These are phyloP conservation scores for Chaetomium globosum DNA, from an alignment of 2,329 filamentous ascomycete species.

Conservation along the genomic window DNA sequence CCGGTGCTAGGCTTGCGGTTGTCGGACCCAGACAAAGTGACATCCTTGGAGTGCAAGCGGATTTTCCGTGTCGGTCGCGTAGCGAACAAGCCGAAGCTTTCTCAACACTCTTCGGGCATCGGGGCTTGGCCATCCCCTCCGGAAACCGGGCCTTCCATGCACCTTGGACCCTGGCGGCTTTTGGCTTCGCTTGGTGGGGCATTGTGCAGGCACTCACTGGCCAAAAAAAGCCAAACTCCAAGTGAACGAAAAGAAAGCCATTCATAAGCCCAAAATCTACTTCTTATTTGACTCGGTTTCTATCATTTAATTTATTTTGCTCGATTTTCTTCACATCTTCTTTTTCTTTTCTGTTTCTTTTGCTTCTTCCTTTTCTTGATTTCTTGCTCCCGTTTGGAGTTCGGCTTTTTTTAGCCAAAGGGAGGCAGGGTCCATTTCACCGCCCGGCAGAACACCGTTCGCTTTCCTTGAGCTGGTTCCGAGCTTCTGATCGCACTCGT, in stretches of 20 bases:
- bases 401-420: too few species aligned
- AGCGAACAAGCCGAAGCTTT: conserved; percentile 9
- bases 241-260: too few species aligned
- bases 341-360: too few species aligned
- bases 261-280: too few species aligned
- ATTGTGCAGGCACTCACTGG: not conserved
- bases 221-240: too few species aligned
- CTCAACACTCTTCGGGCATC: conserved; percentile 1
- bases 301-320: too few species aligned
- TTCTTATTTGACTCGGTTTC: too few species aligned
- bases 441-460: conserved; percentile 33
- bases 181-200: not conserved
- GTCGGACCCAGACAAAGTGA: conserved; percentile 13
- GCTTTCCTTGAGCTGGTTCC: not conserved
- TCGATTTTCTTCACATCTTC: too few species aligned
- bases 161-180: not conserved
- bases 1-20: conserved; percentile 3
- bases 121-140: not conserved
- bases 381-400: too few species aligned
- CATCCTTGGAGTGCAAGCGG: not conserved
- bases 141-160: conserved; percentile 8
- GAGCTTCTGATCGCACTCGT: not conserved
- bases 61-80: conserved; percentile 4
- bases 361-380: too few species aligned
- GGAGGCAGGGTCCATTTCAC: conserved; percentile 17